Evolutionary conservation across 177 flowering plant genomes (phyloP), one percentile per base, ranked within the genome.

Genomic region (Vitis hybrid): DNA sequence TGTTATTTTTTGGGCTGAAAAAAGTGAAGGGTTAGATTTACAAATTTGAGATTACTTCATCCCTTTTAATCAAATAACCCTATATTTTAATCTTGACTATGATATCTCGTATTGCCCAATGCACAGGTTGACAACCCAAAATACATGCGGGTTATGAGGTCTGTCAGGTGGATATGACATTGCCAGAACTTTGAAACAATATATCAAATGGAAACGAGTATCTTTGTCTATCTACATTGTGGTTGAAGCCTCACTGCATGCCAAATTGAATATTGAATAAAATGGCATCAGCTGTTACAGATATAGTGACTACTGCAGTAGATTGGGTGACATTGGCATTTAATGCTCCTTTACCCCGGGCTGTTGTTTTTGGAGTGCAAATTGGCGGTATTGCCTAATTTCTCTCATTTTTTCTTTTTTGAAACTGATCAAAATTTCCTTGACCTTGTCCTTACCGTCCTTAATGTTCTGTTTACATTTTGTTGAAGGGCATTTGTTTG

Each of bases 361-460:
- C 97, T 65, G 92, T 88, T 75, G 86, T 94, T 39, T 94, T 94
- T 77, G 97, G 97, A 51, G 93, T 90, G 58, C 90, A 77, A 53
- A 90, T 92, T 73, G 89, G 87, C 60, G 98, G 98, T 90, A 76
- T 18, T 72, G 8, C 8, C 10, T 58, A 19, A 58, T n/a, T 26
- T 26, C 48, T 67, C 16, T 71, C 18, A 45, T 51, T 19, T 22
- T 50, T 22, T 18, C 7, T 20, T 58, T 51, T 57, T n/a, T 57
- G 60, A n/a, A n/a, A 14, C 61, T 16, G 26, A 19, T 19, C 19
- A 58, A 10, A 14, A 3, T 58, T 58, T 19, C 19, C 9, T 60
- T 0, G 15, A 26, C 34, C 45, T 61, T 29, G 18, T 12, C 16
- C 16, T 3, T 8, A 13, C 45, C 15, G 2, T 26, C 64, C 22